These are phyloP conservation scores for Drechslerella stenobrocha DNA, from an alignment of 2,329 filamentous ascomycete genomes.

Conservation along the genomic window DNA sequence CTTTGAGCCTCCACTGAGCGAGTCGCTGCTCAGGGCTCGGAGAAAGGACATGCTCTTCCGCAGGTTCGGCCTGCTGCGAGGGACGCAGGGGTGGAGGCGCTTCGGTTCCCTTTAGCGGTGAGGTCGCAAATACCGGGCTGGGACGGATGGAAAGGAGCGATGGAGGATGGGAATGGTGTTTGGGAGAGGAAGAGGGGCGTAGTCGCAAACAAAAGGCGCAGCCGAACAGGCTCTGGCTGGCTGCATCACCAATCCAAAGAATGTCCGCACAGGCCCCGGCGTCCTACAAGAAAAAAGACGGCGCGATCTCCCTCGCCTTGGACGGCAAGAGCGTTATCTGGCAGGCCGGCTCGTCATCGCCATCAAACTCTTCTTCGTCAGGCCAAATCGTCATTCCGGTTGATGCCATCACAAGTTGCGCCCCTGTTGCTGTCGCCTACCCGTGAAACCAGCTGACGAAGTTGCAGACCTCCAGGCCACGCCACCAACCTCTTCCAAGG, in stretches of 20 bases:
- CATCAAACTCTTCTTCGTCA: conserved; percentile 63
- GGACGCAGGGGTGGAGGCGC: too few species aligned
- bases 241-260: conserved; percentile 13
- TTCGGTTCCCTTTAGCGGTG: too few species aligned
- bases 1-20: conserved; percentile 21
- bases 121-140: too few species aligned
- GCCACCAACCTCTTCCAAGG: conserved; percentile 80
- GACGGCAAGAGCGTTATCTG: conserved; percentile 78
- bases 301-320: conserved; percentile 72
- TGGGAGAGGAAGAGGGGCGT: too few species aligned
- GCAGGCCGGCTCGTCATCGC: conserved; percentile 66
- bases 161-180: neutral
- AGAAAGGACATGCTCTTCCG: conserved; percentile 33
- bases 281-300: conserved; percentile 95
- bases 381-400: conserved; percentile 67
- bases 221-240: too few species aligned
- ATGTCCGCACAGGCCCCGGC: conserved; percentile 68
- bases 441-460: too few species aligned
- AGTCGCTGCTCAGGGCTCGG: conserved; percentile 40
- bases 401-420: conserved; percentile 77
- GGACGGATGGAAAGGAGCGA: too few species aligned
- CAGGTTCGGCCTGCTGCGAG: too few species aligned
- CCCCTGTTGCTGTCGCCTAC: too few species aligned
- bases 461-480: conserved; percentile 84
- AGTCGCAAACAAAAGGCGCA: too few species aligned